Percentiles rank a stretch among this genome's conserved stretches.
phyloP scores from a whole-genome alignment of 371 early-diverging fungal species.

The Apophysomyces sp. region DNA sequence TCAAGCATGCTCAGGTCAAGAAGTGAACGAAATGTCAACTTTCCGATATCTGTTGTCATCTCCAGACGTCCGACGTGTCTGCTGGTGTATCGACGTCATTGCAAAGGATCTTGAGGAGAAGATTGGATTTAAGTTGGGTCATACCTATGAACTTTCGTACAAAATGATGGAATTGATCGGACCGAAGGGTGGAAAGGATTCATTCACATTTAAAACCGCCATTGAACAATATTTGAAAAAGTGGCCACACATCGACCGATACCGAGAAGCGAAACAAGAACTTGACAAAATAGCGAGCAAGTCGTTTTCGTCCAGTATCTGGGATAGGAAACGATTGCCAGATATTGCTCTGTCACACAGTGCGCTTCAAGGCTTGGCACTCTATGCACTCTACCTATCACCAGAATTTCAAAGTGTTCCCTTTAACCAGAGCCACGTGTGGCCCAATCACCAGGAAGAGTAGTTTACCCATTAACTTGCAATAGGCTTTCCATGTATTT shows the following conservation, averaged over 20 bases:
- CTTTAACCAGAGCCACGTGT: neutral
- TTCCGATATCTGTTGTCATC: conserved; percentile 14
- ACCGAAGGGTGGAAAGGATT: neutral
- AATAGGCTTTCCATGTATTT: too few relatives aligned
- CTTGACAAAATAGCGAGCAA: neutral
- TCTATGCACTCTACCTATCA: conserved; percentile 4
- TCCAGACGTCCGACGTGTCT: conserved; percentile 23
- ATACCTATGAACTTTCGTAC: conserved; percentile 12
- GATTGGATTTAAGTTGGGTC: conserved; percentile 24
- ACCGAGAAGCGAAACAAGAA: conserved; percentile 10
- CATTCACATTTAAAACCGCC: neutral
- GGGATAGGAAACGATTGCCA: conserved; percentile 21
- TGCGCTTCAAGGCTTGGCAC: conserved; percentile 27
- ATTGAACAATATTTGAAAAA: conserved; percentile 10
- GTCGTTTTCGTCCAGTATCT: conserved; percentile 23
- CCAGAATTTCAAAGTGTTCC: neutral
- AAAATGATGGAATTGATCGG: neutral
- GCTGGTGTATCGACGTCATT: conserved; percentile 24
- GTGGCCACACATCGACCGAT: conserved; percentile 13
- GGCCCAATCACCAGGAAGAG: neutral
- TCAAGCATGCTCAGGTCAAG: conserved; percentile 11
- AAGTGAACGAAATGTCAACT: neutral
- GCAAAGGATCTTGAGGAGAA: conserved; percentile 4
- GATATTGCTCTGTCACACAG: conserved; percentile 11
- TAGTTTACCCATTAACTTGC: too few relatives aligned